Base-by-base conservation (phyloP, 2,329 filamentous ascomycete species). In the Alternaria burnsii region DNA sequence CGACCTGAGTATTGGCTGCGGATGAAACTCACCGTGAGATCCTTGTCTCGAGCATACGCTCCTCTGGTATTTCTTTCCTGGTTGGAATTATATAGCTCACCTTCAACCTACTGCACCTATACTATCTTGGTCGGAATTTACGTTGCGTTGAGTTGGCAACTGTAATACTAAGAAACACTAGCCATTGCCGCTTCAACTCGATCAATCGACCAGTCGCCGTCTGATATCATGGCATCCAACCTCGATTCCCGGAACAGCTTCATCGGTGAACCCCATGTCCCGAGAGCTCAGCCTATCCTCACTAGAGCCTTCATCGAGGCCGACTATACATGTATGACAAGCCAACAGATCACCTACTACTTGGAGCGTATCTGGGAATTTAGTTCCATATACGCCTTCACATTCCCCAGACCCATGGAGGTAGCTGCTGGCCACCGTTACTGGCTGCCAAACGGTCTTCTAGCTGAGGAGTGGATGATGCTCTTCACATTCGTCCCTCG, bases 391-490 rank as follows among this genome's bases (percentile, higher is more conserved):
- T 0, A 4, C 16, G 28, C 18, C 22, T 36, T 24, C n/a, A 16
- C 24, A 22, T 20, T 16, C 32, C 5, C 14, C 14, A 38, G 20
- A 26, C 11, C 30, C 20, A 36, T 46, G 20, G 58, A 61, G 26
- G 14, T 28, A n/a, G 32, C 26, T 30, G 58, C 58, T 12, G 53
- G 58, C 18, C 51, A 52, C 53, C 53, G 47, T 14, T 61, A 57
- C 24, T 61, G 50, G 32, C 22, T 61, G n/a, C 42, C 53, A n/a
- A 38, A 28, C 16, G 26, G 41, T 12, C 40, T 11, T 1, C 18
- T 61, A n/a, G 58, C 58, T 5, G 22, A 41, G 7, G 58, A 61
- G 22, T 61, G 58, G 58, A 42, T 52, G 10, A 32, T 36, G 22
- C 34, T 61, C 48, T 57, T 57, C 26, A 11, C 30, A 11, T 40